Base-by-base conservation (phyloP, 345 rosid species). In the Clausena lansium region DNA sequence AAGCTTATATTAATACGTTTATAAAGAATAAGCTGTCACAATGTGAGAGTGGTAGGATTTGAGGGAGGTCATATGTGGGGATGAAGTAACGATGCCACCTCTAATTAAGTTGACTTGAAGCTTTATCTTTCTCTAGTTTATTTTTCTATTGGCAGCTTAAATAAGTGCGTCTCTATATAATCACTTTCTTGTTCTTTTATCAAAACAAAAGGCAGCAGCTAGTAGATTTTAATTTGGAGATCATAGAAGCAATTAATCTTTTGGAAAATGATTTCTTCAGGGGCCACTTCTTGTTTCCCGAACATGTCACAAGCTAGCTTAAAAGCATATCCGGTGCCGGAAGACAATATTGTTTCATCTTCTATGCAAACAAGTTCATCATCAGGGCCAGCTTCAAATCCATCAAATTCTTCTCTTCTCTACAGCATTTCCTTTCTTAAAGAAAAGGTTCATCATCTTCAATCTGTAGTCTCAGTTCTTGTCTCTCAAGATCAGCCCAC, bases 61-160 rank as follows among this genome's bases (percentile, higher is more conserved):
- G 87, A 84, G 95, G 95, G 60, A 87, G 94, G 93, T 77, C 25
- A 45, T 86, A 83, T 14, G 74, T 87, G 90, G 94, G 97, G 91
- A 83, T 70, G 27, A 80, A n/a, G 5, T 45, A 45, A 17, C 33
- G 39, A 73, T 39, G 32, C 39, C 10, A 33, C n/a, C 77, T 39
- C 76, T 59, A 13, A 45, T 11, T 45, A 13, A 77, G 88, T 93
- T 90, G 96, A 91, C 96, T 86, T 90, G 27, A 30, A 39, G 6
- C 75, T 77, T 61, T 73, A 45, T 47, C 41, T 28, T 41, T 73
- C 30, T 60, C 36, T 45, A 3, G 50, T 45, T 45, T 45, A 45
- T 25, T 27, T 36, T 38, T 20, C 25, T 45, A 57, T 20, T 33
- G 25, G 5, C 50, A 65, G 32, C 33, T 25, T 6, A 57, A 61